Base-by-base conservation (phyloP, 768 basidiomycete genomes). In the Lactarius quietus region DNA sequence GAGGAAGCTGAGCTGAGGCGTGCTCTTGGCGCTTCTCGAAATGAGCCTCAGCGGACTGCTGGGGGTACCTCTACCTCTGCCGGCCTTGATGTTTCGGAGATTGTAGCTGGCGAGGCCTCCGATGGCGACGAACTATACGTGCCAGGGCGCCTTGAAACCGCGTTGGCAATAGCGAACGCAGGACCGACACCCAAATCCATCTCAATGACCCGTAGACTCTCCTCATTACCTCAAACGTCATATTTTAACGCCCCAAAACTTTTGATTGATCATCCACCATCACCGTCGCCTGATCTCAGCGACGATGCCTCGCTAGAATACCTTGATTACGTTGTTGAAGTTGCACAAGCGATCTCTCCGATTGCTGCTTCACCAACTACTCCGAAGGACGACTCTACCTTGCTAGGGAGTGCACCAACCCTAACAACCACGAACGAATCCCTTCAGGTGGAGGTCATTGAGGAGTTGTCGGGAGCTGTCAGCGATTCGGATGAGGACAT, bases 101-200 rank as follows among this genome's bases (percentile, higher is more conserved):
- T 18, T 26, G 23, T 26, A 18, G 48, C 55, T 18, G n/a, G 55
- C 17, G 65, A 64, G 2, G 68, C 65, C 48, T 71, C 60, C 20
- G 76, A 77, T 17, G 79, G 80, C 38, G 80, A 83, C 9, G 83
- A 86, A 57, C 74, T 84, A 23, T 80, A 81, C 28, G 76, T 81
- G 3, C 86, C 82, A 0, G 80, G 80, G 26, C 80, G 86, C 23
- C 75, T 90, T n/a, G 86, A 86, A 69, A 88, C 87, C 1, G 86
- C 82, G 1, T 74, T 91, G 33, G 81, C 88, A 12, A 84, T 91
- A 51, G 90, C 84, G 20, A 86, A 86, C 59, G 81, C 87, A 9
- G 80, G 80, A 6, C 78, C 79, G 17, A 73, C 75, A 12, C 74
- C 69, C 54, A 71, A 68, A 66, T 39, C 70, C 26, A 55, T 63